Evolutionary conservation across 306 rosid genomes (phyloP).

Genomic region (Alnus glutinosa): DNA sequence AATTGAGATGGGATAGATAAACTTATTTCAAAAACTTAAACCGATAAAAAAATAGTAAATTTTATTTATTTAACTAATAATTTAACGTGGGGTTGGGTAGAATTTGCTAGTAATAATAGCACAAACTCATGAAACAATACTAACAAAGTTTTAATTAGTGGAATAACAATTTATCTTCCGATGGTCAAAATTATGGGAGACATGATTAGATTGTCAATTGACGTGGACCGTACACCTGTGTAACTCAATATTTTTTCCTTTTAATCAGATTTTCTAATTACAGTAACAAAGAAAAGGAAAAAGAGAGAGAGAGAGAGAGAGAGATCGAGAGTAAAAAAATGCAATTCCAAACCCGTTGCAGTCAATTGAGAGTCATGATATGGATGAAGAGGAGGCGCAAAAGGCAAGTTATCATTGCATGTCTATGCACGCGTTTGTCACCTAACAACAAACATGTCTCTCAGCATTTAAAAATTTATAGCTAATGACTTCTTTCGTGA

Average conservation of each 20-base stretch:
- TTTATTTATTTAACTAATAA: too few relatives aligned
- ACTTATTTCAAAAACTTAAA: too few relatives aligned
- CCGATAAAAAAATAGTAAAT: too few relatives aligned
- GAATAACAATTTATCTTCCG: not conserved
- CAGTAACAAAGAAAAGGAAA: not conserved
- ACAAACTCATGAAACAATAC: too few relatives aligned
- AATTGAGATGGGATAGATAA: too few relatives aligned
- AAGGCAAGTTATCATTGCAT: constrained; percentile 46
- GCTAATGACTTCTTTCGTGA: constrained; percentile 21
- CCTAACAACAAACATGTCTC: constrained; percentile 57
- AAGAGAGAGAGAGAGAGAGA: not conserved
- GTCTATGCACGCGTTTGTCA: constrained; percentile 47
- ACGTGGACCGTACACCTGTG: not conserved
- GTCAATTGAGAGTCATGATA: not conserved
- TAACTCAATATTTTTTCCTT: not conserved
- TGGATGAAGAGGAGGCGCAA: constrained; percentile 17
- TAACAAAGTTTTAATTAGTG: not conserved
- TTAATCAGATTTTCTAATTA: not conserved
- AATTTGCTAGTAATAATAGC: too few relatives aligned
- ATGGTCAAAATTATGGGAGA: not conserved
- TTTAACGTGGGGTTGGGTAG: too few relatives aligned
- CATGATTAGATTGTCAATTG: constrained; percentile 1
- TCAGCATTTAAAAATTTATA: constrained; percentile 31
- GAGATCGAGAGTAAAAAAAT: not conserved
- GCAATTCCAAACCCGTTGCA: constrained; percentile 14